phyloP scores from a whole-genome alignment of 139 green algal species.

The Chlamydomonas sp. region DNA sequence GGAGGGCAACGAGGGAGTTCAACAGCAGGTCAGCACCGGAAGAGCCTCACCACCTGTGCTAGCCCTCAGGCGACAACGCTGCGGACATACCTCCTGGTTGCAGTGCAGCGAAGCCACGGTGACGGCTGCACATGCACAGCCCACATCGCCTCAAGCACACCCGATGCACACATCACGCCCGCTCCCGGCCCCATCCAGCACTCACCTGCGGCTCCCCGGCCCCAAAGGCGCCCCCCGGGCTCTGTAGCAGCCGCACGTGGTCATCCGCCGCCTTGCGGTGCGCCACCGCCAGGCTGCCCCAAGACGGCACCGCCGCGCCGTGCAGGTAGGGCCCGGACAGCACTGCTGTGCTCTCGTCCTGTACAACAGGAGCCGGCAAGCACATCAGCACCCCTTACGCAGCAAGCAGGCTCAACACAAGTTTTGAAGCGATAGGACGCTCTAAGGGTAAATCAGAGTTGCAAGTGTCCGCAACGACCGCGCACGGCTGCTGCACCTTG shows the following conservation, averaged over 20 bases:
- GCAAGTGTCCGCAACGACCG: not conserved
- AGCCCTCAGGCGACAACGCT: not conserved
- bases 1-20: not conserved
- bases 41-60: not conserved
- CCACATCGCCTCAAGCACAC: not conserved
- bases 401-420: too few relatives aligned
- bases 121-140: too few relatives aligned
- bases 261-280: constrained; percentile 68
- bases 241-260: constrained; percentile 60
- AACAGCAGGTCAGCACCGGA: not conserved
- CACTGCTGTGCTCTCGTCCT: constrained; percentile 10
- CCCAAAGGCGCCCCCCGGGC: not conserved
- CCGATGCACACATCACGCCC: not conserved
- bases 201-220: constrained; percentile 5
- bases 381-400: not conserved
- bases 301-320: constrained; percentile 28
- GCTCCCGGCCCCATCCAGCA: not conserved
- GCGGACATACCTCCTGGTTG: not conserved
- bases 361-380: not conserved
- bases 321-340: constrained; percentile 52
- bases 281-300: constrained; percentile 45
- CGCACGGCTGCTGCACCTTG: not conserved
- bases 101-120: not conserved
- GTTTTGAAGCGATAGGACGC: too few relatives aligned
- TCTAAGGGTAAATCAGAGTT: not conserved